A percentile compares a stretch with the other conserved stretches of the same genome.
These are phyloP conservation scores for Lachnellula cervina DNA, from an alignment of 2,329 filamentous ascomycete species.

Conservation along the genomic window DNA sequence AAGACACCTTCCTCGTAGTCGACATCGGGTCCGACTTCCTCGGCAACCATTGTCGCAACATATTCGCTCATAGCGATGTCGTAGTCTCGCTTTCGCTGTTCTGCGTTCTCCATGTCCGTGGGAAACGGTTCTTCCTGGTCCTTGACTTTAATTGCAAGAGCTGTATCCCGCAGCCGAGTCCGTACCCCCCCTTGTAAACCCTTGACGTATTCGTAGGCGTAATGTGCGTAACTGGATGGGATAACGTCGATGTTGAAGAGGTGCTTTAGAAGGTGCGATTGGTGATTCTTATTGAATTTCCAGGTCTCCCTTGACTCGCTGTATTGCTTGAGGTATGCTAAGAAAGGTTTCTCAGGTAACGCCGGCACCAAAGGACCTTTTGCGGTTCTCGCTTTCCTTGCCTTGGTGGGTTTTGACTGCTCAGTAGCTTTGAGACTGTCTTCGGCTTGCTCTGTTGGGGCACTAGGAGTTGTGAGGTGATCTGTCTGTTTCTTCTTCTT, in stretches of 20 bases:
- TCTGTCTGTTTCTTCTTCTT: neutral
- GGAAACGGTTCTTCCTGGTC: constrained; percentile 51
- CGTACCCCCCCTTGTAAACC: constrained; percentile 74
- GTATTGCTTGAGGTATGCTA: constrained; percentile 75
- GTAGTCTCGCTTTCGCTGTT: constrained; percentile 43
- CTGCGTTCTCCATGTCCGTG: constrained; percentile 41
- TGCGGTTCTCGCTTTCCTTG: constrained; percentile 13
- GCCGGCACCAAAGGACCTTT: constrained; percentile 1
- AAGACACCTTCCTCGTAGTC: constrained; percentile 31
- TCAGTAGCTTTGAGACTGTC: constrained; percentile 8
- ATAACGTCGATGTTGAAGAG: constrained; percentile 68
- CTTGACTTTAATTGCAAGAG: constrained; percentile 54
- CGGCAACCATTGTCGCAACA: constrained; percentile 25
- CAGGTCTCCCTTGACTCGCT: constrained; percentile 64
- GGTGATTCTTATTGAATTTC: constrained; percentile 97
- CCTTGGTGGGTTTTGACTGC: constrained; percentile 12
- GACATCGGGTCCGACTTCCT: constrained; percentile 16
- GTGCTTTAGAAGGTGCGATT: constrained; percentile 80
- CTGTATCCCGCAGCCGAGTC: constrained; percentile 61
- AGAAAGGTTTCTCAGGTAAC: constrained; percentile 51
- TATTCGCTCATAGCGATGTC: constrained; percentile 42
- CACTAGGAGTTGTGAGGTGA: neutral
- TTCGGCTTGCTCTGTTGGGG: neutral
- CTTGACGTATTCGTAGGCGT: constrained; percentile 71
- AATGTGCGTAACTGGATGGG: constrained; percentile 62